Evolutionary conservation across 2,329 filamentous ascomycete genomes (phyloP).

Genomic region (Cyphellophora europaea): DNA sequence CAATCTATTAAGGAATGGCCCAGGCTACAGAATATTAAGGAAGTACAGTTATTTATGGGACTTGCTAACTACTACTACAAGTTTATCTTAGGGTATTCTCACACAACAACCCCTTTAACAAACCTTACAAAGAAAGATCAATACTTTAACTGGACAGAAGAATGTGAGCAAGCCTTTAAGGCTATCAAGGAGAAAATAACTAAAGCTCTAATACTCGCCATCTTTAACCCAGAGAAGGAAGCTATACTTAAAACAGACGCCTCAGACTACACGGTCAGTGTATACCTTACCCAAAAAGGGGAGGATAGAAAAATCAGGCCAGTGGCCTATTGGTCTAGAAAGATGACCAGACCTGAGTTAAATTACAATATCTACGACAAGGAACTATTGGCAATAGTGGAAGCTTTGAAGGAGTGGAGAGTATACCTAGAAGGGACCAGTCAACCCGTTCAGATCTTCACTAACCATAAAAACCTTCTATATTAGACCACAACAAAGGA

Average conservation of each 20-base stretch:
- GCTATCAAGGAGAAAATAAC: conserved; percentile 14
- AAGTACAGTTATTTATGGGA: conserved; percentile 21
- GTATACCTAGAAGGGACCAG: conserved; percentile 16
- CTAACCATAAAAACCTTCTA: conserved; percentile 21
- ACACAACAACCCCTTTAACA: conserved; percentile 15
- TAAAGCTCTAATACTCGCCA: conserved; percentile 7
- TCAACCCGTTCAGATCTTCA: conserved; percentile 2
- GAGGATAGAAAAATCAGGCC: conserved; percentile 4
- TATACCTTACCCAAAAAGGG: conserved; percentile 12
- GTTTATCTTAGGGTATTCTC: conserved; percentile 22
- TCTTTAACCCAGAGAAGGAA: conserved; percentile 11
- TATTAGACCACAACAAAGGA: conserved; percentile 21
- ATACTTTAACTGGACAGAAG: conserved; percentile 6
- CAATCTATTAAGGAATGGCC: conserved; percentile 14
- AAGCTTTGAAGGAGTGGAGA: conserved; percentile 19
- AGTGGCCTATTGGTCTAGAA: conserved; percentile 4
- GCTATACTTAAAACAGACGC: conserved; percentile 17
- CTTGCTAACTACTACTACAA: conserved; percentile 26
- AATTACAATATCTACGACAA: conserved; percentile 6
- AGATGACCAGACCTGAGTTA: conserved; percentile 2
- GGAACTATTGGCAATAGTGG: conserved; percentile 13
- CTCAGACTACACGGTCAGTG: conserved; percentile 11
- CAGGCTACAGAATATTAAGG: conserved; percentile 6
- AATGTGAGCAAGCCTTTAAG: conserved; percentile 14
- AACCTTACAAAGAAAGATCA: conserved; percentile 12